Conservation (phyloP, 2,329 filamentous ascomycete genomes). For the Albifimbria verrucaria region DNA sequence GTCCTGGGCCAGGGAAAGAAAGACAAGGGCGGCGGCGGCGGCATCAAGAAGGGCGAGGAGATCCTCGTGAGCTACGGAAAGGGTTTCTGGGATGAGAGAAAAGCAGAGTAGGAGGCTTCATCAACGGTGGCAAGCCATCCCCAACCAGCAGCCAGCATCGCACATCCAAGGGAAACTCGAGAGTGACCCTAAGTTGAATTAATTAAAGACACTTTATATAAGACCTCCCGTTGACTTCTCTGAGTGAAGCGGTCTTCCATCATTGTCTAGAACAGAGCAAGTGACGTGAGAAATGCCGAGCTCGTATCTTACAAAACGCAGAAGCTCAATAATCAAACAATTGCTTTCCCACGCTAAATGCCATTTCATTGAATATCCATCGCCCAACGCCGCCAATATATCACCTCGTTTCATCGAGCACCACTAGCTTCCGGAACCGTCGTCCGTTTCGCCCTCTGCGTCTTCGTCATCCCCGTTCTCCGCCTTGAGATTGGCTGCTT, state of each 20-base stretch:
- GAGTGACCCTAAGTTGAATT: no score
- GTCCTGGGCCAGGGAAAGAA: constrained; percentile 35
- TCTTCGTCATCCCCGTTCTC: not conserved
- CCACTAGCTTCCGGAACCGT: constrained; percentile 14
- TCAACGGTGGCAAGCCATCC: not conserved
- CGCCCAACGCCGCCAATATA: constrained; percentile 18
- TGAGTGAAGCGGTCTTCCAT: no score
- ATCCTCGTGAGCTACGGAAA: constrained; percentile 66
- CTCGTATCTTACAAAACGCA: constrained; percentile 1
- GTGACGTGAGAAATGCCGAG: no score
- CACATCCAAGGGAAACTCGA: no score
- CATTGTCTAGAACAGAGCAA: no score
- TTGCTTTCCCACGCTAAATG: constrained; percentile 4
- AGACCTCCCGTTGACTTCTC: no score
- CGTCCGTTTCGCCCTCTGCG: not conserved
- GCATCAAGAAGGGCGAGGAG: constrained; percentile 58
- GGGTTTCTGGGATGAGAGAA: constrained; percentile 58
- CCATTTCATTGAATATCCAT: constrained; percentile 2
- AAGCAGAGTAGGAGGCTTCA: constrained; percentile 7
- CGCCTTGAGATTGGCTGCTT: constrained; percentile 16
- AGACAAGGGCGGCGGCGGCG: constrained; percentile 25
- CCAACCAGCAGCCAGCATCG: no score
- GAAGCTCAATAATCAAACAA: constrained; percentile 1
- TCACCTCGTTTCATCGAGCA: constrained; percentile 32
- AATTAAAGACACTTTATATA: no score